phyloP scores from a whole-genome alignment of 768 basidiomycete genomes.

The Panaeolus cyanescens region DNA sequence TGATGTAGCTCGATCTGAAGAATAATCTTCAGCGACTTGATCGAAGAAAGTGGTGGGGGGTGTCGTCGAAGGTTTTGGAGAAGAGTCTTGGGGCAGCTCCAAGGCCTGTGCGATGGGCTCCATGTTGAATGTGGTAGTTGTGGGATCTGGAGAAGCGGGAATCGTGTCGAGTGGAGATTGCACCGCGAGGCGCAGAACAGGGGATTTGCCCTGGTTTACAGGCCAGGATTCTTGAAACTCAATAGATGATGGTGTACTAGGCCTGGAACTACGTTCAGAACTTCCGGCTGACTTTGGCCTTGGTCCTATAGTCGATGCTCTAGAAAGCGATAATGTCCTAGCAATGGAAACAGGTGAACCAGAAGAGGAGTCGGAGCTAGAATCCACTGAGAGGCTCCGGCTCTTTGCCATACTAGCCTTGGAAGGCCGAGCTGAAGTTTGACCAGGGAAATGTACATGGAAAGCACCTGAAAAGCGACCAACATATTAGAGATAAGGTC shows the following conservation, averaged over 20 bases:
- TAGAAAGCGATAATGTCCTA: background rate
- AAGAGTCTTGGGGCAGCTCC: background rate
- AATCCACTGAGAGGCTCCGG: background rate
- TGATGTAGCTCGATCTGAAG: background rate
- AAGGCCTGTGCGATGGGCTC: background rate
- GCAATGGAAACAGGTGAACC: background rate
- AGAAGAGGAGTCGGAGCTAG: background rate
- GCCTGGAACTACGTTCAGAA: background rate
- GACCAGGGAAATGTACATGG: background rate
- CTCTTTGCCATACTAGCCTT: background rate
- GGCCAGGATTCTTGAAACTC: constrained; percentile 13
- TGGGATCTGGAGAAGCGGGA: constrained; percentile 26
- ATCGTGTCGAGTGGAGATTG: constrained; percentile 26
- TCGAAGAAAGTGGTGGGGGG: background rate
- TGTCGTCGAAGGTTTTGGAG: background rate
- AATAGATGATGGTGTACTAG: background rate
- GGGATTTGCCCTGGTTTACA: background rate
- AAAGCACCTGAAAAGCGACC: background rate
- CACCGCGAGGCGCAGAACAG: constrained; percentile 17
- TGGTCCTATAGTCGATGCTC: background rate
- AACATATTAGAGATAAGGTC: background rate
- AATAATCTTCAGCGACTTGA: background rate
- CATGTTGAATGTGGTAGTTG: constrained; percentile 11
- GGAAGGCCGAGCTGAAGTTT: background rate
- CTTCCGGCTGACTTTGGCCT: background rate